Percentiles rank a stretch among this genome's conserved stretches.
Evolutionary conservation across 2,329 filamentous ascomycete genomes (phyloP).

Genomic region (Arthrobotrys entomopaga): DNA sequence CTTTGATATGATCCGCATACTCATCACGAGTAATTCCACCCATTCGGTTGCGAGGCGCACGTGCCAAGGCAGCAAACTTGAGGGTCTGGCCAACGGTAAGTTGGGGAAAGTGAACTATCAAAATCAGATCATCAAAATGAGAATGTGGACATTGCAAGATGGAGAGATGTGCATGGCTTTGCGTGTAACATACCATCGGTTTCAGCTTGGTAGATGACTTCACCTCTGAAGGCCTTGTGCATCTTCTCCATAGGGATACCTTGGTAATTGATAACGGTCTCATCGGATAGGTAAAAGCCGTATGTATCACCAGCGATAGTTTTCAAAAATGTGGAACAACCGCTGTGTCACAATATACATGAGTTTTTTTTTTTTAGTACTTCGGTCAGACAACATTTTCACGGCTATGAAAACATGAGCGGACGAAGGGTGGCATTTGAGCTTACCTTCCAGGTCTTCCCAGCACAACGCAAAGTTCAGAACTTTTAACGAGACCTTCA

Average conservation of each 20-base stretch:
- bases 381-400: not conserved
- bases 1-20: constrained; percentile 71
- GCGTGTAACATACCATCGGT: constrained; percentile 70
- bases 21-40: constrained; percentile 71
- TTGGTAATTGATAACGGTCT: constrained; percentile 83
- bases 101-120: constrained; percentile 70
- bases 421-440: not conserved
- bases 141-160: constrained; percentile 82
- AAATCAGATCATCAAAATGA: constrained; percentile 61
- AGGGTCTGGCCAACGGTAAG: constrained; percentile 79
- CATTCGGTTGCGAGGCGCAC: constrained; percentile 74
- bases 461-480: constrained; percentile 80
- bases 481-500: constrained; percentile 73
- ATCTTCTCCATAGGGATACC: constrained; percentile 65
- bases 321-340: constrained; percentile 86
- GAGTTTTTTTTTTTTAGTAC: too few relatives aligned
- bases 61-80: constrained; percentile 75
- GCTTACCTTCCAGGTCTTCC: constrained; percentile 70
- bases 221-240: constrained; percentile 72
- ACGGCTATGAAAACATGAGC: not conserved
- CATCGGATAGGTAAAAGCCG: constrained; percentile 77
- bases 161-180: constrained; percentile 79
- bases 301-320: constrained; percentile 78
- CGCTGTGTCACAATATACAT: constrained; percentile 61
- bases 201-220: constrained; percentile 81